phyloP scores from a whole-genome alignment of 495 filamentous ascomycete species.

The Penicillium egyptiacum region DNA sequence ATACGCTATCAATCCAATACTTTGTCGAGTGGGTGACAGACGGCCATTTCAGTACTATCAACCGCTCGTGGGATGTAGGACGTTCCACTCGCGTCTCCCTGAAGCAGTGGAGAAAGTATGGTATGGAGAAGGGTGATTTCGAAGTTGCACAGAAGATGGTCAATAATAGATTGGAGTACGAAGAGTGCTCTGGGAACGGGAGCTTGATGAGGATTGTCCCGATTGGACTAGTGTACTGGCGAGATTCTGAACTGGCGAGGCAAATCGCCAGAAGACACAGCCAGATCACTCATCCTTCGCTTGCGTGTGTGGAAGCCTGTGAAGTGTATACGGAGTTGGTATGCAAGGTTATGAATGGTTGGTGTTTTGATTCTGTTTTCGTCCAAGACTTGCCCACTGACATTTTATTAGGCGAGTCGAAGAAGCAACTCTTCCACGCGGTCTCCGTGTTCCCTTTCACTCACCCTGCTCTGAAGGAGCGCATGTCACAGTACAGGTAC shows the following conservation, averaged over 20 bases:
- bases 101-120: slow-evolving; percentile 28
- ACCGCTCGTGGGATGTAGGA: slow-evolving; percentile 44
- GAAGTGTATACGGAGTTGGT: slow-evolving; percentile 39
- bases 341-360: slow-evolving; percentile 26
- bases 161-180: slow-evolving; percentile 11
- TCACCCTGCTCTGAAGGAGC: slow-evolving; percentile 22
- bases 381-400: not conserved
- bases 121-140: slow-evolving; percentile 1
- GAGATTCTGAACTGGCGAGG: slow-evolving; percentile 21
- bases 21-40: slow-evolving; percentile 39
- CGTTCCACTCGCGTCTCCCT: slow-evolving; percentile 37
- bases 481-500: slow-evolving; percentile 24
- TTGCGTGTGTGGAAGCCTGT: slow-evolving; percentile 43
- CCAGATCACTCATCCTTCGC: slow-evolving; percentile 41
- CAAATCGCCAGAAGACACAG: slow-evolving; percentile 30
- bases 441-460: slow-evolving; percentile 22
- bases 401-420: slow-evolving; percentile 19
- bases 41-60: slow-evolving; percentile 41
- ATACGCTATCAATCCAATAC: slow-evolving; percentile 31
- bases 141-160: slow-evolving; percentile 13
- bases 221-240: slow-evolving; percentile 35
- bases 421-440: slow-evolving; percentile 17
- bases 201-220: slow-evolving; percentile 49
- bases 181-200: slow-evolving; percentile 43
- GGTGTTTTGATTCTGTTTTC: slow-evolving; percentile 1